A percentile compares a stretch with the other conserved stretches of the same genome.
phyloP scores from a whole-genome alignment of 768 basidiomycete species.

The Megacollybia marginata region DNA sequence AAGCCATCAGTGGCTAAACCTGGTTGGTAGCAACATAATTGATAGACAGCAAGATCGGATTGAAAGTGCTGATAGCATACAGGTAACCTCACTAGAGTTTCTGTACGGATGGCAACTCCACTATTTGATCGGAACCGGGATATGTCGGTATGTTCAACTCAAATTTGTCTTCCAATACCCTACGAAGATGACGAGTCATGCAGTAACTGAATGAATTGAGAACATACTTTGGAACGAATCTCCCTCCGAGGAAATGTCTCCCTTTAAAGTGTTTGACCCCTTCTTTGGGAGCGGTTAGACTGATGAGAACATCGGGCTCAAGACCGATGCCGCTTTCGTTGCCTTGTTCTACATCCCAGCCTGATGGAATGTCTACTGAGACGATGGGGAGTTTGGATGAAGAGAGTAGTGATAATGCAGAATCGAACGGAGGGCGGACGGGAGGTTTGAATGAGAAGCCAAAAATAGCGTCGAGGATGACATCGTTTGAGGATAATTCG shows the following conservation, averaged over 20 bases:
- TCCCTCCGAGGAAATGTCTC: conserved; percentile 87
- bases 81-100: no score
- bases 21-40: no score
- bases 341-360: conserved; percentile 91
- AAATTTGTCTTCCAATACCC: conserved; percentile 66
- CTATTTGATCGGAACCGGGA: conserved; percentile 74
- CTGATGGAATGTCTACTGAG: conserved; percentile 93
- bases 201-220: neutral
- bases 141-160: conserved; percentile 78
- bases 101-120: conserved; percentile 48
- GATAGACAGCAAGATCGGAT: no score
- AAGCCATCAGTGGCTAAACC: no score
- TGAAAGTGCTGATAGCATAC: no score
- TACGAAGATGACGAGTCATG: conserved; percentile 20
- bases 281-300: conserved; percentile 90
- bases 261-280: conserved; percentile 76
- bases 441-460: conserved; percentile 97
- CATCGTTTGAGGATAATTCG: conserved; percentile 57
- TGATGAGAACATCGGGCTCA: conserved; percentile 74
- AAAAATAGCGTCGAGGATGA: conserved; percentile 93
- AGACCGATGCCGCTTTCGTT: conserved; percentile 49
- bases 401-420: conserved; percentile 59
- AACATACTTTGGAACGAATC: conserved; percentile 84
- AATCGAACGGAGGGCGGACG: conserved; percentile 81
- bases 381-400: conserved; percentile 72